Evolutionary conservation across 2,329 filamentous ascomycete genomes (phyloP), one percentile per base, ranked within the genome.

Genomic region (Periconia sp.): DNA sequence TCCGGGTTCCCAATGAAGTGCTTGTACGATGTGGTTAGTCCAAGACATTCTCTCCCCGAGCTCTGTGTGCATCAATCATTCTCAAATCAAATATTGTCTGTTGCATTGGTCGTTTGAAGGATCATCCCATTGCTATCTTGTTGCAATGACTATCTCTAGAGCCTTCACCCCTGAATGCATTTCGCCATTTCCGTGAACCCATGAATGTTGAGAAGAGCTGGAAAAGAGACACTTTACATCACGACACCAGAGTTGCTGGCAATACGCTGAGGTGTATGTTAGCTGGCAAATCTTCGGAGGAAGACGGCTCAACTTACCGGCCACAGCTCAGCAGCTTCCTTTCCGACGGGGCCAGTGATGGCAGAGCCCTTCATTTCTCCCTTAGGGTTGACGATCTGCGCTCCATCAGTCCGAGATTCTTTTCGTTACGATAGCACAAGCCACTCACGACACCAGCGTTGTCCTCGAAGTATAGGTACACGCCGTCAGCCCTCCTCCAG

Each of bases 321-420:
- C 94, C 94, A 99, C 71, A 99, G 85, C 83, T 99, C 94, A 77
- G 94, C 94, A 75, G 94, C 94, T 83, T 99, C 94, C 88, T 99
- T 99, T 78, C 92, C 94, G 73, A 99, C 92, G 69, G 94, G 94
- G 68, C 94, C 94, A 68, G 94, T 99, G 77, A 99, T 99, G 77
- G 94, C 94, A 61, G 91, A 96, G 74, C 94, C 94, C 88, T 99
- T 99, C 94, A 99, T 99, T 83, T 99, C 94, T 81, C 94, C 94
- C 89, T 99, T 99, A 79, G 92, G 91, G 85, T 99, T 99, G 84
- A 99, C 94, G 73, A 99, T 99, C 89, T 94, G 71, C 41, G 33
- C 37, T 26, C 30, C 19, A 42, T 59, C 39, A 61, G 57, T 52
- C 25, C 37, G 42, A n/a, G n/a, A n/a, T n/a, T n/a, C n/a, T n/a